Conservation (phyloP, 2,329 filamentous ascomycete species). For the Colletotrichum sp. region DNA sequence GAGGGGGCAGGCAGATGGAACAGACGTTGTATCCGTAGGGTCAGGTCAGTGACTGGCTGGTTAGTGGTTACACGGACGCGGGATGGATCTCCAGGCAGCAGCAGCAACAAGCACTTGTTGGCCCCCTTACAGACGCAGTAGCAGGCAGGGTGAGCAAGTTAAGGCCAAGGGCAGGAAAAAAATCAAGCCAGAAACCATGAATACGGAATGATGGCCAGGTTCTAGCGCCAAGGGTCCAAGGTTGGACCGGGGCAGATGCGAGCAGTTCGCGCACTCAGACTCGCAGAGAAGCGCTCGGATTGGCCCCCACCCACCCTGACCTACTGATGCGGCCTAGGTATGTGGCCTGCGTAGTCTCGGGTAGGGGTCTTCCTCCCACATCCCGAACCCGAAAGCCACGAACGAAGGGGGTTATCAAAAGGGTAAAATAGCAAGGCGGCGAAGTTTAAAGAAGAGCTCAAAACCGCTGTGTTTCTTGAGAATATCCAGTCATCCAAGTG, state of each 20-base stretch:
- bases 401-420: not conserved
- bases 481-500: not conserved
- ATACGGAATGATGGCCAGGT: not conserved
- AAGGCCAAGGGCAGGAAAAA: not conserved
- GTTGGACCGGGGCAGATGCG: not conserved
- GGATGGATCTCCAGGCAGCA: not conserved
- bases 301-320: not conserved
- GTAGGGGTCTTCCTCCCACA: constrained; percentile 7
- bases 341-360: not conserved
- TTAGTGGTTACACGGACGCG: not conserved
- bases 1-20: not conserved
- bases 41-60: not conserved
- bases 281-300: not conserved
- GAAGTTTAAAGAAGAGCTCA: not conserved
- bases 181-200: not conserved
- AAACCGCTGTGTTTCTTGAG: not conserved
- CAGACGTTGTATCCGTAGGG: not conserved
- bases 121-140: not conserved
- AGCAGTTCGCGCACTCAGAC: not conserved
- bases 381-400: not conserved
- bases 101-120: not conserved
- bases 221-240: not conserved
- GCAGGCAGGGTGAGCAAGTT: not conserved
- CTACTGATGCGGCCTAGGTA: not conserved
- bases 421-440: not conserved